Base-by-base conservation (phyloP, 208 protist genomes). In the Wallacemonas sp. region DNA sequence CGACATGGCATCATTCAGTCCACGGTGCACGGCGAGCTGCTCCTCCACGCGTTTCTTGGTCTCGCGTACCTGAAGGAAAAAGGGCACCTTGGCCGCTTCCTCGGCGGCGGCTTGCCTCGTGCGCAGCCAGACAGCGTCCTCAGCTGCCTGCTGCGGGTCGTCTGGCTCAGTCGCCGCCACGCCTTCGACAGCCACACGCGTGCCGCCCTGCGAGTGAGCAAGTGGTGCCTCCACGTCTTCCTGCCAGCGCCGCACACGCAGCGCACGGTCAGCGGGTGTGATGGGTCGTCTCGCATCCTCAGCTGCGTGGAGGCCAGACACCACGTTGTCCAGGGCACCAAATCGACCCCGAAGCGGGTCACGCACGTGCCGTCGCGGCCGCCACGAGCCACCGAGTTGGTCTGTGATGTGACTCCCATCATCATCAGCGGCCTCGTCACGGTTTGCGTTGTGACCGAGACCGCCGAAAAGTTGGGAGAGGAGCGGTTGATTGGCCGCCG, bases 1-100 rank as follows among this genome's bases (percentile, higher is more conserved):
- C 21, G 48, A 61, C 30, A 75, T 52, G 4, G 82, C 75, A 2
- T 57, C 27, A 1, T 70, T 76, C 36, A 92, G 61, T 0, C 57
- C 80, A 14, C 80, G 79, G 60, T 87, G 80, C 14, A 92, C 74
- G n/a, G 75, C 64, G 68, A 92, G 78, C 49, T 92, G 86, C 48
- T 88, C 82, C 1, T 54, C 44, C 61, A 92, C 86, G 12, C 82
- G 80, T 32, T 69, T 67, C 43, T 85, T 72, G 52, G 84, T 27
- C 49, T 92, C 82, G 4, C 68, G 34, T 34, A 79, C 48, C 14
- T 76, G 74, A 43, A 72, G 19, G 19, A 67, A 33, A 63, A 89
- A 85, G 1, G 85, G 79, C 34, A 83, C 38, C 17, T 64, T 30
- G 0, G 80, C 39, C 2, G n/a, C 56, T 19, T 58, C 52, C 19